phyloP scores from a whole-genome alignment of 148 eudicot genomes.

The Simmondsia chinensis region DNA sequence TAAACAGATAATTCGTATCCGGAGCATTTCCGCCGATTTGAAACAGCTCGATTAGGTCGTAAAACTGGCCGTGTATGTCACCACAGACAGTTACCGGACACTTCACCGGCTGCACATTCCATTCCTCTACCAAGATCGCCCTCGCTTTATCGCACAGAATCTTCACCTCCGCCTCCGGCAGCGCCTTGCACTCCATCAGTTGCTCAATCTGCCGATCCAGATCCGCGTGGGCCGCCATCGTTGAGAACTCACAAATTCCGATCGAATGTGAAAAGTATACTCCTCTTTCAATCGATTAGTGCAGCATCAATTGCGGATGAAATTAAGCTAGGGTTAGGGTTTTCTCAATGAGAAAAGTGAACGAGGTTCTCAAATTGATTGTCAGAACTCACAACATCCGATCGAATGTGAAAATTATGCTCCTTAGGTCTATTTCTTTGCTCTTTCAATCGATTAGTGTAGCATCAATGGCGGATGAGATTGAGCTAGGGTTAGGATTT shows the following conservation, averaged over 20 bases:
- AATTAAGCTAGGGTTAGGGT: conserved; percentile 1
- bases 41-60: conserved; percentile 85
- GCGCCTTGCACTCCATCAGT: conserved; percentile 86
- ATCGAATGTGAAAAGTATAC: neutral
- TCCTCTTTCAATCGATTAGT: conserved; percentile 11
- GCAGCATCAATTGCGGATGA: neutral
- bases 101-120: conserved; percentile 91
- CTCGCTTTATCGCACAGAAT: conserved; percentile 82
- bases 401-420: too few relatives aligned
- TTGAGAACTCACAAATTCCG: too few relatives aligned
- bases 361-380: neutral
- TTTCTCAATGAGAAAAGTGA: neutral
- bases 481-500: conserved; percentile 1
- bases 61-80: conserved; percentile 91
- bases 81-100: conserved; percentile 97
- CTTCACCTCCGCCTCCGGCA: conserved; percentile 80
- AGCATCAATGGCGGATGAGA: neutral
- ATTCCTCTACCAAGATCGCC: conserved; percentile 85
- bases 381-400: too few relatives aligned
- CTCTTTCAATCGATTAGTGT: conserved; percentile 12
- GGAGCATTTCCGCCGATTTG: conserved; percentile 85
- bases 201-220: conserved; percentile 82
- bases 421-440: too few relatives aligned
- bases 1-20: conserved; percentile 89
- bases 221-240: conserved; percentile 73